Evolutionary conservation across 176 grass and related monocot species (phyloP), one percentile per base, ranked within the genome.

Genomic region (Pontederia paniculata): DNA sequence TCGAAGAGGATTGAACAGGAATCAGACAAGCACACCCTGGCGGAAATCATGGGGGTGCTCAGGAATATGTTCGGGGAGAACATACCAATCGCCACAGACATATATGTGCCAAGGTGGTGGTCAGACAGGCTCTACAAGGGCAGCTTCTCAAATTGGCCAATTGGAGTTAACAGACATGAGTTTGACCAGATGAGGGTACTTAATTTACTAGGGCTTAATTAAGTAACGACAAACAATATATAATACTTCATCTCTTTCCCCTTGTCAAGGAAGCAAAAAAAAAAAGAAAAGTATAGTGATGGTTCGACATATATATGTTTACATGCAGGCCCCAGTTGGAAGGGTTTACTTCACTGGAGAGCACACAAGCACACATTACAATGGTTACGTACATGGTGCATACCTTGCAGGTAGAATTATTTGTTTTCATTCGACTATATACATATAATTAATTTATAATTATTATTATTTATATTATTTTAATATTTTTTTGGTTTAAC

Each of bases 121-220:
- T 90, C 78, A 5, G 14, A 90, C 49, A 73, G 74, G 63, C 81
- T 79, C 67, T 90, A 65, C 63, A 82, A 59, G 48, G 87, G 87
- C 14, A 50, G 71, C 17, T 85, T 70, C 71, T 79, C 87, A 10
- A 90, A 90, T 28, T 85, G 81, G 74, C 87, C 87, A 10, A 57
- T 85, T 16, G 87, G 81, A 10, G 81, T 90, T 31, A 85, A 67
- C 54, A 63, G 72, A 67, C 82, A 76, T 20, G 81, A 82, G 70
- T 78, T 51, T 8, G 78, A 90, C 21, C 87, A 85, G 62, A 80
- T 91, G 22, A 82, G 82, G 81, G 87, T 89, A 83, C 37, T 12
- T n/a, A 16, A 15, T 16, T 2, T 17, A 9, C 10, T 7, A 42
- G 7, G 16, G 42, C 7, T 59, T 8, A 22, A 11, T 58, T n/a